Evolutionary conservation across 2,329 filamentous ascomycete genomes (phyloP), one percentile per base, ranked within the genome.

Genomic region (Mollisia scopiformis): DNA sequence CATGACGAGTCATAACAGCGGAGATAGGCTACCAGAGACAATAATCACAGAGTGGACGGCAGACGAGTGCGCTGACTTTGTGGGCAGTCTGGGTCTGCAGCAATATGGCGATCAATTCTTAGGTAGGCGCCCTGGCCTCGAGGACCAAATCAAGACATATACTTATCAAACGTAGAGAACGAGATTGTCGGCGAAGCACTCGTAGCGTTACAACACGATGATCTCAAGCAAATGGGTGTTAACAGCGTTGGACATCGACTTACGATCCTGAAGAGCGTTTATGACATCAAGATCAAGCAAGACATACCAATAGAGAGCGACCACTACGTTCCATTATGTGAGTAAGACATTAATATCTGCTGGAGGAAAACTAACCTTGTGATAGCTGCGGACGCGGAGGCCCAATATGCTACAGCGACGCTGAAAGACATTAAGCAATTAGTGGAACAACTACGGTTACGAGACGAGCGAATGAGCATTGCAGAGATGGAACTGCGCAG

Each of bases 141-240:
- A 46, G n/a, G 37, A 55, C 39, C 28, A 31, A 49, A 61, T 33
- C 25, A 50, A 27, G 35, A 47, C 57, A 62, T 54, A 58, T 71
- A 73, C 67, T 73, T 65, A 68, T 71, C 68, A 70, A 63, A 60
- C 59, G 59, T 75, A 95, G 95, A 97, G 72, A 96, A 99, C 73
- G 93, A 92, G 66, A 96, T 99, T 69, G 89, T 93, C 37, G 95
- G 95, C 66, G 93, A 98, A 75, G 94, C 92, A 55, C 81, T 99
- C 64, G 87, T 97, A 59, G 92, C 92, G 41, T 80, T 99, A 65
- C 89, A 91, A 65, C 95, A 98, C 74, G 91, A 96, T 59, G 94
- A 98, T 74, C 81, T 99, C 70, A 97, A 96, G 77, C 92, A 96
- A 73, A 94, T 98, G 88, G 93, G 93, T 51, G 91, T 99, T 66